Evolutionary conservation across 768 basidiomycete genomes (phyloP).

Genomic region (Lentinula sp.): DNA sequence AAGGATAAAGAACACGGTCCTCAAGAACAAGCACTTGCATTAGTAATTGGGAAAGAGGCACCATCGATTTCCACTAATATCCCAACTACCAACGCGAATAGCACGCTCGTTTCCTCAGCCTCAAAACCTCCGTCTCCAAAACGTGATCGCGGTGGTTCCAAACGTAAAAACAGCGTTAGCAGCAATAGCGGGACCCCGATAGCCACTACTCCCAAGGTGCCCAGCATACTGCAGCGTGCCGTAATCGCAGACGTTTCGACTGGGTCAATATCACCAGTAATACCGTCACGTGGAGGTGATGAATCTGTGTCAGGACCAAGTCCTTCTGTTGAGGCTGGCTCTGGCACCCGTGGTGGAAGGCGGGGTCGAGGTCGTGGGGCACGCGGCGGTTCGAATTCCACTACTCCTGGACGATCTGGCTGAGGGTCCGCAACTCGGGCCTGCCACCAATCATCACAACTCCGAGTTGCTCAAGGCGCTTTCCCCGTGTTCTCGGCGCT

Average conservation of each 20-base stretch:
- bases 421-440: background rate
- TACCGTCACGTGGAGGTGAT: background rate
- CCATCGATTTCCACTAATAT: background rate
- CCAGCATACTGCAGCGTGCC: constrained; percentile 25
- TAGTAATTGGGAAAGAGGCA: background rate
- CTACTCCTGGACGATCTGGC: background rate
- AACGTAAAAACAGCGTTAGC: constrained; percentile 3
- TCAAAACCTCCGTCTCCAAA: background rate
- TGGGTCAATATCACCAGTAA: background rate
- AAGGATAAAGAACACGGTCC: constrained; percentile 12
- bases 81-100: background rate
- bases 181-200: constrained; percentile 7
- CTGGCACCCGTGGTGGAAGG: constrained; percentile 3
- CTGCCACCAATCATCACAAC: too few relatives aligned
- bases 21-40: constrained; percentile 8
- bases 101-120: too few relatives aligned
- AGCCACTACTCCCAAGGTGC: constrained; percentile 14
- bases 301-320: background rate
- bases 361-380: constrained; percentile 3
- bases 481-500: too few relatives aligned
- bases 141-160: constrained; percentile 7
- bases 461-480: too few relatives aligned
- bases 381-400: constrained; percentile 1
- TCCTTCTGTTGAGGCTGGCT: background rate
- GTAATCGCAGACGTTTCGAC: constrained; percentile 10